Percentiles rank a stretch among this genome's conserved stretches.
These are phyloP conservation scores for Cladophialophora yegresii DNA, from an alignment of 2,329 filamentous ascomycete species.

Conservation along the genomic window DNA sequence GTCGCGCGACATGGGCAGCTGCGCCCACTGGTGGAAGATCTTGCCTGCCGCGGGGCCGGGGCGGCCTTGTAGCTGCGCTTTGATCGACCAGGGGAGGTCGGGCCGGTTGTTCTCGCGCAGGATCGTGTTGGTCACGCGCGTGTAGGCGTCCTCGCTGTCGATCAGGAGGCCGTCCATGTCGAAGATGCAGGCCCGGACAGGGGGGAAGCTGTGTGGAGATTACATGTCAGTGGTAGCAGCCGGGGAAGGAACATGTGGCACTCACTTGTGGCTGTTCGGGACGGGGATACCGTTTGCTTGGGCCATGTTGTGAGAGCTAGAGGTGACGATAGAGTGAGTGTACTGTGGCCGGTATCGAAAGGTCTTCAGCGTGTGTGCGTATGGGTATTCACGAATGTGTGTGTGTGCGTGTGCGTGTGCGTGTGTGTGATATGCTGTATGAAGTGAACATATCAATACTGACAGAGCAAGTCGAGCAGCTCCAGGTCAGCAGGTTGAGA, in stretches of 20 bases:
- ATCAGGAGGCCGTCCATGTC: constrained; percentile 98
- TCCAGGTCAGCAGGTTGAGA: neutral
- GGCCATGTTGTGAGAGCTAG: neutral
- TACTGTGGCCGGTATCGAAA: no score
- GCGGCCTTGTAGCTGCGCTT: constrained; percentile 78
- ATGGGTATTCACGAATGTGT: neutral
- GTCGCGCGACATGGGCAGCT: constrained; percentile 73
- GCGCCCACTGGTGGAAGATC: constrained; percentile 78
- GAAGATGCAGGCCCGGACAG: constrained; percentile 88
- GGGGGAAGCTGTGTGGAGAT: constrained; percentile 59
- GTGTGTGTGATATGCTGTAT: neutral
- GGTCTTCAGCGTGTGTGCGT: no score
- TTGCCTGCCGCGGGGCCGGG: constrained; percentile 60
- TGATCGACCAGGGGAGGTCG: constrained; percentile 85
- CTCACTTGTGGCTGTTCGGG: neutral
- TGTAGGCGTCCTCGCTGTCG: constrained; percentile 90
- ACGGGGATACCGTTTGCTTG: neutral
- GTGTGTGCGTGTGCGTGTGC: neutral
- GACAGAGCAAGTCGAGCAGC: neutral
- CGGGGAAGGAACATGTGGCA: neutral
- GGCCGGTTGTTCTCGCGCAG: constrained; percentile 74
- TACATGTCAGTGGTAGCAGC: neutral
- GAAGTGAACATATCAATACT: neutral
- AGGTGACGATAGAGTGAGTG: no score
- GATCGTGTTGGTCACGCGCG: constrained; percentile 76